Evolutionary conservation across 1,139 yeast genomes (phyloP).

Genomic region (Zygoascus sp.): DNA sequence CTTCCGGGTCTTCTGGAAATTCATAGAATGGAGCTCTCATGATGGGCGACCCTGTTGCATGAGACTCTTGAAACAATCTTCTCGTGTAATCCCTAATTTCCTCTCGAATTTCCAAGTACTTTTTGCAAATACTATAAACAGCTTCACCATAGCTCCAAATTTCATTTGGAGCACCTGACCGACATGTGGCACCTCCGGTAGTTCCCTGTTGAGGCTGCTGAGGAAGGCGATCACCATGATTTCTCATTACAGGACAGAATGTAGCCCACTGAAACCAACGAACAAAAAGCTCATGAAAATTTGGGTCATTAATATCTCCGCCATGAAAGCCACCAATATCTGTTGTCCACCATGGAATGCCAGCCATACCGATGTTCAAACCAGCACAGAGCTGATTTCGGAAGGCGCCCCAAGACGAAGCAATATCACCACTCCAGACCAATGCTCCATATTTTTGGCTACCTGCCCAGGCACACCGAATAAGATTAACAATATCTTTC

Average conservation of each 20-base stretch:
- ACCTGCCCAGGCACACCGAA: slow-evolving; percentile 23
- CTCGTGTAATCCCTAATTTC: slow-evolving; percentile 17
- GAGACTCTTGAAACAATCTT: slow-evolving; percentile 25
- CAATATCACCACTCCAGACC: slow-evolving; percentile 22
- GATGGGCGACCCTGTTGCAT: slow-evolving; percentile 34
- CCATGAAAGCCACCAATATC: slow-evolving; percentile 22
- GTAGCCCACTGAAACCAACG: slow-evolving; percentile 23
- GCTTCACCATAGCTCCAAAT: slow-evolving; percentile 21
- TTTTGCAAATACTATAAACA: slow-evolving; percentile 18
- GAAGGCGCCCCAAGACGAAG: slow-evolving; percentile 18
- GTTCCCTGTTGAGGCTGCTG: slow-evolving; percentile 18
- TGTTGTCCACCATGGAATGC: slow-evolving; percentile 23
- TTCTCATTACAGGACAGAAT: slow-evolving; percentile 21
- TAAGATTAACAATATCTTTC: slow-evolving; percentile 16
- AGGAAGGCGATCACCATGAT: slow-evolving; percentile 18
- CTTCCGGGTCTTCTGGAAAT: slow-evolving; percentile 32
- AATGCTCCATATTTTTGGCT: slow-evolving; percentile 20
- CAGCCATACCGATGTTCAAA: slow-evolving; percentile 20
- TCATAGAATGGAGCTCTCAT: slow-evolving; percentile 37
- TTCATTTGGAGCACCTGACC: slow-evolving; percentile 20
- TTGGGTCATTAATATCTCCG: slow-evolving; percentile 17
- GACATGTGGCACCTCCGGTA: slow-evolving; percentile 20
- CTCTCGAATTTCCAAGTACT: slow-evolving; percentile 18
- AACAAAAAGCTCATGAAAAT: slow-evolving; percentile 19
- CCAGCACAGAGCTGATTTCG: slow-evolving; percentile 20